Conservation (phyloP, 352 stramenopile genomes). For the Globisporangium solare region DNA sequence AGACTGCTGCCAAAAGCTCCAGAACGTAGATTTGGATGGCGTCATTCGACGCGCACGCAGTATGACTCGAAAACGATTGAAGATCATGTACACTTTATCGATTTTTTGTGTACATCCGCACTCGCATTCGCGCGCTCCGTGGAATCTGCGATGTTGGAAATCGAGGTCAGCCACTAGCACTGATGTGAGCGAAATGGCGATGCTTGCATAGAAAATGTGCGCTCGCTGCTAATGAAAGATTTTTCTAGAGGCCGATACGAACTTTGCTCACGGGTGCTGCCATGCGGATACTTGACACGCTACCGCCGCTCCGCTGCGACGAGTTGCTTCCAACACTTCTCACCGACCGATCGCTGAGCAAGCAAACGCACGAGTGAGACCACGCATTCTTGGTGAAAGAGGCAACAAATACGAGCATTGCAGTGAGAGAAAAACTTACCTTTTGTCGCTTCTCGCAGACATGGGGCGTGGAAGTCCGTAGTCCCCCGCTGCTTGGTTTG, state of each 20-base stretch:
- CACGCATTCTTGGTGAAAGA: neutral
- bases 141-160: no score
- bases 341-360: constrained; percentile 42
- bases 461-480: constrained; percentile 41
- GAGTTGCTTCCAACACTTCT: constrained; percentile 46
- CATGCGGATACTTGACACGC: constrained; percentile 42
- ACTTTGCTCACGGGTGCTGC: constrained; percentile 63
- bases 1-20: constrained; percentile 6
- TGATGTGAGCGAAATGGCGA: no score
- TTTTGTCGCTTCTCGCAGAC: constrained; percentile 69
- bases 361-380: constrained; percentile 7
- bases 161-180: no score
- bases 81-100: constrained; percentile 13
- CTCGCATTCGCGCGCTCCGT: no score
- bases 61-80: neutral
- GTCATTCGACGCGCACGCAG: no score
- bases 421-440: constrained; percentile 25
- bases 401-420: neutral
- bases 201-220: no score
- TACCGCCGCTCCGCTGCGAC: constrained; percentile 45
- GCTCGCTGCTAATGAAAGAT: neutral
- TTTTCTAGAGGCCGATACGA: constrained; percentile 41
- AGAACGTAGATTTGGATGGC: neutral
- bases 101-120: neutral
- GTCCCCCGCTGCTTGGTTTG: constrained; percentile 22